Evolutionary conservation across 2,329 filamentous ascomycete species (phyloP).

Genomic region (Xylariaceae sp.): DNA sequence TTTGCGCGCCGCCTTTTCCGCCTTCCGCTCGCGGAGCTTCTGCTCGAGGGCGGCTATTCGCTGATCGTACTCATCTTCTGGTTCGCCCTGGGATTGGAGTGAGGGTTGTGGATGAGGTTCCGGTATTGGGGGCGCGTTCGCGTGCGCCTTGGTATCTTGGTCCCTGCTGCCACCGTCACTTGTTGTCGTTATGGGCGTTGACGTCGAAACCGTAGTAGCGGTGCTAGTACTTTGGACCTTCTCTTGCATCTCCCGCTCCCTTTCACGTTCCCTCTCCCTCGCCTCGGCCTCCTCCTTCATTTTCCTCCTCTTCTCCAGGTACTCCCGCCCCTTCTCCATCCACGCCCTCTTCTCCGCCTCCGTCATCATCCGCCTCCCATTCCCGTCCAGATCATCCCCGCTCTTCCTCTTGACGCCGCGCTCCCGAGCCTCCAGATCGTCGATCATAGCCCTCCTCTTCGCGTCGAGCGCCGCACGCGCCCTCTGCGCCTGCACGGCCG

Average conservation of each 20-base stretch:
- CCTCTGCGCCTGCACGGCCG: conserved; percentile 61
- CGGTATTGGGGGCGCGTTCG: neutral
- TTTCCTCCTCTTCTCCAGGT: conserved; percentile 38
- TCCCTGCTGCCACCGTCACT: neutral
- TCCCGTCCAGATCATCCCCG: conserved; percentile 31
- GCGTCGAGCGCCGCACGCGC: conserved; percentile 70
- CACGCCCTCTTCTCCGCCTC: conserved; percentile 24
- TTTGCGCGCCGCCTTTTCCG: conserved; percentile 34
- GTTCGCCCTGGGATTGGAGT: conserved; percentile 28
- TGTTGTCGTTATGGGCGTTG: too few relatives aligned
- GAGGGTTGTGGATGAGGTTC: conserved; percentile 19
- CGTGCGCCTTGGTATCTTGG: too few relatives aligned
- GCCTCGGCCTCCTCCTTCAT: conserved; percentile 39
- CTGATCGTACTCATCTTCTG: conserved; percentile 31
- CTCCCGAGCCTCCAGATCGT: conserved; percentile 79
- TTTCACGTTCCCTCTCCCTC: conserved; percentile 27
- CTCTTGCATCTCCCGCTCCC: conserved; percentile 1
- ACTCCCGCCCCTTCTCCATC: conserved; percentile 31
- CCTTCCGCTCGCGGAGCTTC: conserved; percentile 34
- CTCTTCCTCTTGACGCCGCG: conserved; percentile 56
- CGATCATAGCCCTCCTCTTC: conserved; percentile 69
- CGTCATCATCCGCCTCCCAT: conserved; percentile 14
- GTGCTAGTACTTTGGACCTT: neutral
- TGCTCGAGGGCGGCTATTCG: conserved; percentile 41
- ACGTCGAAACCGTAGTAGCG: too few relatives aligned